phyloP scores from a whole-genome alignment of 2,329 filamentous ascomycete genomes.

The Penicillium italicum region DNA sequence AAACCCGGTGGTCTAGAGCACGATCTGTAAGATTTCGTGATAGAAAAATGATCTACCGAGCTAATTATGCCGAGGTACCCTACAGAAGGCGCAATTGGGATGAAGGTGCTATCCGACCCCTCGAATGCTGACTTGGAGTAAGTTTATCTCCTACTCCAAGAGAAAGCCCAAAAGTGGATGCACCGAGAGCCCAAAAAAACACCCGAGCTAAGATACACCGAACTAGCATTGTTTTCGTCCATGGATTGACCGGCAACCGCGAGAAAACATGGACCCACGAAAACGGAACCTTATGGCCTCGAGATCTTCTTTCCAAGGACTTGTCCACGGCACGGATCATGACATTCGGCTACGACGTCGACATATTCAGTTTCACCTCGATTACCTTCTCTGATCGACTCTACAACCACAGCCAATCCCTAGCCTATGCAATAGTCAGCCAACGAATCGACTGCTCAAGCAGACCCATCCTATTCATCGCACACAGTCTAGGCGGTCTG shows the following conservation, averaged over 20 bases:
- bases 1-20: not conserved
- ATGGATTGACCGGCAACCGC: slow-evolving; percentile 2
- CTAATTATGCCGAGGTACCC: not conserved
- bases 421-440: slow-evolving; percentile 7
- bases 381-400: not conserved
- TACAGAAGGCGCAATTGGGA: not conserved
- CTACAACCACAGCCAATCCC: slow-evolving; percentile 1
- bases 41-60: not conserved
- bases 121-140: slow-evolving; percentile 2
- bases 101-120: slow-evolving; percentile 1
- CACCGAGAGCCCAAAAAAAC: not conserved
- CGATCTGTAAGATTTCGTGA: not conserved
- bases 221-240: slow-evolving; percentile 1
- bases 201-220: not conserved
- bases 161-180: not conserved
- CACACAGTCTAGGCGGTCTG: slow-evolving; percentile 30
- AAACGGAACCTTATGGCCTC: slow-evolving; percentile 27
- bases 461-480: slow-evolving; percentile 24
- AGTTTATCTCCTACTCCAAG: not conserved
- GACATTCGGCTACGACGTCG: slow-evolving; percentile 6
- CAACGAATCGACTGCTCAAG: not conserved
- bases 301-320: slow-evolving; percentile 20
- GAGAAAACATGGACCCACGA: slow-evolving; percentile 7
- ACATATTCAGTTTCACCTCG: not conserved
- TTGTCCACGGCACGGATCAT: slow-evolving; percentile 4